Percentiles rank a stretch among this genome's conserved stretches.
These are phyloP conservation scores for Pseudogymnoascus sp. DNA, from an alignment of 2,329 filamentous ascomycete species.

Conservation along the genomic window DNA sequence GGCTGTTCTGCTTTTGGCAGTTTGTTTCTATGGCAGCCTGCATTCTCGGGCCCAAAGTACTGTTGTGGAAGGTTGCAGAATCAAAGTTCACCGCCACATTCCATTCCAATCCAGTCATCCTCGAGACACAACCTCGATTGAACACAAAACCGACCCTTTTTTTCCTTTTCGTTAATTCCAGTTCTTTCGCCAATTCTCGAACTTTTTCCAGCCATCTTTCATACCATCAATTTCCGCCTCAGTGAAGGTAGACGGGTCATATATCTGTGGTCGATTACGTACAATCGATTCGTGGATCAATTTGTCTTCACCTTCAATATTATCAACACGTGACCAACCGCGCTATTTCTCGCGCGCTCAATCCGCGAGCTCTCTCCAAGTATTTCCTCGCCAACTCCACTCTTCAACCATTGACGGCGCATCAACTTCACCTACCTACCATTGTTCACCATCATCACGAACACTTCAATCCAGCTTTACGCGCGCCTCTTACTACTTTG, in stretches of 20 bases:
- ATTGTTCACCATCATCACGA: conserved; percentile 1
- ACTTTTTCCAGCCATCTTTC: neutral
- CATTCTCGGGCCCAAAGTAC: neutral
- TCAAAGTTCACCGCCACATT: neutral
- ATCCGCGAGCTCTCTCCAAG: conserved; percentile 4
- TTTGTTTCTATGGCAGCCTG: neutral
- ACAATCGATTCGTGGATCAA: neutral
- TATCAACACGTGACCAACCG: conserved; percentile 8
- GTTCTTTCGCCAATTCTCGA: neutral
- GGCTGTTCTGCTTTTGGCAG: neutral
- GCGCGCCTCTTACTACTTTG: neutral
- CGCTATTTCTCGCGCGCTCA: conserved; percentile 10
- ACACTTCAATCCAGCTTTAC: neutral
- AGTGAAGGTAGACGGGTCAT: neutral
- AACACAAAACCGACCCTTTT: neutral
- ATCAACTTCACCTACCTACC: conserved; percentile 8
- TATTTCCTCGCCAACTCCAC: conserved; percentile 8
- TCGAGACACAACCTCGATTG: conserved; percentile 4
- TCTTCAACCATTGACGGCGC: neutral
- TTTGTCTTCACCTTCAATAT: conserved; percentile 4
- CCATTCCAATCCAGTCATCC: neutral
- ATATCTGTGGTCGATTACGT: neutral
- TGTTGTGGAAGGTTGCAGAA: conserved; percentile 6
- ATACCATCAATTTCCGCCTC: neutral
- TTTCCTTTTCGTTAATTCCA: neutral